A percentile compares a stretch with the other conserved stretches of the same genome.
Evolutionary conservation across 306 rosid genomes (phyloP).

Genomic region (Hippophae gyantsensis): DNA sequence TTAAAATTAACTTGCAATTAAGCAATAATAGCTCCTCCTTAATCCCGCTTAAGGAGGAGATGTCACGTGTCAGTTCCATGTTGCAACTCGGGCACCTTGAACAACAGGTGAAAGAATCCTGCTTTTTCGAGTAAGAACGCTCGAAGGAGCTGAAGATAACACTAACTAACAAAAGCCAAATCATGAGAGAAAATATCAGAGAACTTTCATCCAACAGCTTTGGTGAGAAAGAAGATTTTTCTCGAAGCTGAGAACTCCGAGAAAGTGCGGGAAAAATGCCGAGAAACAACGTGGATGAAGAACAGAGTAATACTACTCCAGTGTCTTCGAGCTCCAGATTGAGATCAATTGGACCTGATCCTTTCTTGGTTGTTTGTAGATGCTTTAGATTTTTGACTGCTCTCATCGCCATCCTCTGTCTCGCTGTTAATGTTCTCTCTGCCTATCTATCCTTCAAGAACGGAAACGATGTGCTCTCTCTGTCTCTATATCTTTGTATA

Average conservation of each 20-base stretch:
- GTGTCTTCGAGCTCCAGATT: conserved; percentile 5
- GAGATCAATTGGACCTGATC: conserved; percentile 27
- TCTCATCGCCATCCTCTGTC: conserved; percentile 50
- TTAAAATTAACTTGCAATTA: no score
- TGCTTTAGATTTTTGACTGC: conserved; percentile 45
- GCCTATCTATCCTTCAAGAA: conserved; percentile 54
- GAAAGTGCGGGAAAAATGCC: conserved; percentile 1
- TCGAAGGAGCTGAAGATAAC: no score
- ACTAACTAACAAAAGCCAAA: no score
- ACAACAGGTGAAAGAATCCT: neutral
- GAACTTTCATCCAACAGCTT: no score
- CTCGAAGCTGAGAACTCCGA: conserved; percentile 2
- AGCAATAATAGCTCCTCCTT: no score
- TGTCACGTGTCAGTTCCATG: no score
- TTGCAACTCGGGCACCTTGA: no score
- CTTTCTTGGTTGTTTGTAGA: conserved; percentile 43
- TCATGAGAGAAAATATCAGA: no score
- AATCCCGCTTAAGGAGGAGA: no score
- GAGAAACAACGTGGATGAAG: conserved; percentile 7
- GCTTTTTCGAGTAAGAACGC: no score
- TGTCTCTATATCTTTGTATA: neutral
- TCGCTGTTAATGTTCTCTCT: conserved; percentile 52
- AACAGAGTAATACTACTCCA: neutral
- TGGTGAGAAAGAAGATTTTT: neutral
- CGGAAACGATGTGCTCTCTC: conserved; percentile 39